Base-by-base conservation (phyloP, 1,284 basidiomycete species). In the Calocybe gambosa region DNA sequence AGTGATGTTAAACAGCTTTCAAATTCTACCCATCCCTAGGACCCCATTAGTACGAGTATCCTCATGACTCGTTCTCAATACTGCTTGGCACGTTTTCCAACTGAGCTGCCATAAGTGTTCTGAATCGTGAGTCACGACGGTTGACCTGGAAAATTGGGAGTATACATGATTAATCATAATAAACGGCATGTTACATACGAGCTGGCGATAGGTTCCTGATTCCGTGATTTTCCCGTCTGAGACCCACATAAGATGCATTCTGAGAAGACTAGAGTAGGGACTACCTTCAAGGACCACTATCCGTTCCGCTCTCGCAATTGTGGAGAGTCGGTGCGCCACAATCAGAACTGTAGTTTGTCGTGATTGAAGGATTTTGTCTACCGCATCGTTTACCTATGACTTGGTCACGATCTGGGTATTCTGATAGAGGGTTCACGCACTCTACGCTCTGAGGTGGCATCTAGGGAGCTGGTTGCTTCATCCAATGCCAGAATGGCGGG, bases 271-370 rank as follows among this genome's bases (percentile, higher is more conserved):
- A 39, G 6, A 16, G 39, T n/a, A 18, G 18, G 42, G 18, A 55
- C 66, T 37, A 83, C 82, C 82, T 68, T 95, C 92, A 21, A 96
- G 73, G 13, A 94, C 90, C 6, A 91, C 85, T 41, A 94, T 89
- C 25, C 85, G 73, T 59, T 93, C 89, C 1, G 88, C 90, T 47
- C 85, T 74, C 15, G 85, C 90, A 51, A 92, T 92, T 8, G 87
- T 92, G 16, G 84, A 89, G 40, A 92, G 62, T 46, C 93, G 74
- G 65, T 95, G 93, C 0, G 93, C 93, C 19, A 93, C 90, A 46
- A 95, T 83, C 34, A 96, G 68, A 50, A 92, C 93, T 1, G 91
- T 94, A 39, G 92, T 90, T 53, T 85, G 78, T 43, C 84, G 70
- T 18, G 78, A 75, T 45, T 76, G 71, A 41, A 94, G 73, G 50